These are phyloP conservation scores for Aspergillus sp. DNA, from an alignment of 2,329 filamentous ascomycete species.

Conservation along the genomic window DNA sequence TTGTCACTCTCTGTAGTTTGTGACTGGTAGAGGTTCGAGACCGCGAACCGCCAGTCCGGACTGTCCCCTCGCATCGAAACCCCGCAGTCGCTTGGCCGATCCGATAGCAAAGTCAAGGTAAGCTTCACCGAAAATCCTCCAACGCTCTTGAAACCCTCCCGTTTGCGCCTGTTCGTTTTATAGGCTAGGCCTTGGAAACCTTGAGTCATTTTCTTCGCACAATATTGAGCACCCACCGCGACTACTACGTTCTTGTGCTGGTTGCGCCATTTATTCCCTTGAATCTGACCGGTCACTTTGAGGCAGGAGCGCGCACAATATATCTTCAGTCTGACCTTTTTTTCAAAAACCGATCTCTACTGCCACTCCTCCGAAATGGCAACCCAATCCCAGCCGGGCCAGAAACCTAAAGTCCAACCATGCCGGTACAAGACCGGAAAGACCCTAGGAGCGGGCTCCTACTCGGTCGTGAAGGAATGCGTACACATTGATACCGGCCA, in stretches of 20 bases:
- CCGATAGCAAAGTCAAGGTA: background rate
- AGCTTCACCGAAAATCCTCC: background rate
- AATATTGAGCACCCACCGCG: too few species aligned
- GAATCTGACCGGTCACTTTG: background rate
- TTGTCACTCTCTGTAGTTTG: background rate
- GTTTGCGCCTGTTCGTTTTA: background rate
- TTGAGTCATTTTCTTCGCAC: background rate
- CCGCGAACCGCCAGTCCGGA: background rate
- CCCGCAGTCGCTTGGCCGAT: slow-evolving; percentile 2
- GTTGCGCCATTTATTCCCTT: background rate
- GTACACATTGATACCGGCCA: slow-evolving; percentile 96
- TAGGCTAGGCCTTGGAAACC: background rate
- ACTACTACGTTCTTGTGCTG: background rate
- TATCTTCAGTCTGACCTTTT: background rate
- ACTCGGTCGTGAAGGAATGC: slow-evolving; percentile 98
- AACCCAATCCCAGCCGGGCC: slow-evolving; percentile 27
- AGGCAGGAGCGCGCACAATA: background rate
- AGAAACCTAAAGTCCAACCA: slow-evolving; percentile 74
- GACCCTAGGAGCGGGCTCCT: slow-evolving; percentile 92
- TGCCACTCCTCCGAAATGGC: slow-evolving; percentile 25
- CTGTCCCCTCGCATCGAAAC: background rate
- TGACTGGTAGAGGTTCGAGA: background rate
- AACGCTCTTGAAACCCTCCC: background rate
- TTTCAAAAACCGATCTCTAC: background rate
- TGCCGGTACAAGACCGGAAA: slow-evolving; percentile 99